Base-by-base conservation (phyloP, 257 asterid genomes). In the Echium plantagineum region DNA sequence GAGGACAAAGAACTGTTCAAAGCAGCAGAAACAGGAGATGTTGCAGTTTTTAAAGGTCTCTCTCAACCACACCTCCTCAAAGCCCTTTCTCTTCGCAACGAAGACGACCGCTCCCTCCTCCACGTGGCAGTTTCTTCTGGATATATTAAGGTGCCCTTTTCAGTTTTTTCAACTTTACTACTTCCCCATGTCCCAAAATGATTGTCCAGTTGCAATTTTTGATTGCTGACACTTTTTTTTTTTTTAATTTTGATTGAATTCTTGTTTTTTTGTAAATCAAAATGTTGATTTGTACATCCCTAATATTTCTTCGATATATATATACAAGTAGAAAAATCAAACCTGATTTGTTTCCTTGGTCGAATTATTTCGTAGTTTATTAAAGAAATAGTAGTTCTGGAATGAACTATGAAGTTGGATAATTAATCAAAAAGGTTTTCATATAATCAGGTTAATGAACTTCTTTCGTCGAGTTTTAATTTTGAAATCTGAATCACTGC, bases 101-200 rank as follows among this genome's bases (percentile, higher is more conserved):
- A 91, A 75, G 98, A 91, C 69, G 81, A 71, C 38, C 98, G 98
- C 12, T 79, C 98, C 31, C 90, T 88, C 62, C 83, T 91, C 51
- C 98, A 91, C 74, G 94, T 91, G 51, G 96, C 96, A 67, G 95
- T 88, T 66, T 88, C 95, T n/a, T 81, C 67, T 52, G 75, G 79
- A 60, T 70, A 76, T 22, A 12, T 66, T 16, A 73, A 91, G 96
- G 97, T 90, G 12, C 28, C 18, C 20, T 19, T 17, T 42, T 0
- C 7, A 58, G 58, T 30, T 21, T 24, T 24, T 24, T 24, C 26
- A 24, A 24, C 26, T 24, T 1, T 24, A 24, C 1, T 24, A 24
- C 26, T 24, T 24, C 26, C 26, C 26, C 26, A 24, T 24, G 26
- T 24, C 26, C 26, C 26, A 24, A 24, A 24, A 24, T 9, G 21